Evolutionary conservation across 805 yeast species (phyloP), one percentile per base, ranked within the genome.

Genomic region (Wickerhamiella dianesei): DNA sequence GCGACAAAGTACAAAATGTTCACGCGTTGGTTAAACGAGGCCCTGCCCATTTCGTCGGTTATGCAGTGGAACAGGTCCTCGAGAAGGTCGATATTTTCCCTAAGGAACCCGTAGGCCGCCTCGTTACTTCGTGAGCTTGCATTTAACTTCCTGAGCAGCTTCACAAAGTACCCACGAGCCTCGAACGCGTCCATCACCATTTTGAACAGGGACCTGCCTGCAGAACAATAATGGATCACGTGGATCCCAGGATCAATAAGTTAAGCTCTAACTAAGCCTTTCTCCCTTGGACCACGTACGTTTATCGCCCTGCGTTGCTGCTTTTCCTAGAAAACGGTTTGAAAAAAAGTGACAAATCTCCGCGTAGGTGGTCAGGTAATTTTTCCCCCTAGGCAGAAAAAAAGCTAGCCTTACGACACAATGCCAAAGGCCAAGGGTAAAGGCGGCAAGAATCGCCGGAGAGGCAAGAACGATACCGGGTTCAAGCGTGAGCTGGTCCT

Each of bases 381-480:
- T 25, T 25, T 25, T 25, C 32, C 32, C 32, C 32, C 12, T 6
- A 25, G 12, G 32, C 12, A 12, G 12, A 25, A n/a, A n/a, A n/a
- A n/a, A n/a, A 25, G 12, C 9, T 25, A 25, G 18, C 20, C 36
- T 40, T 37, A 29, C 19, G 12, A 20, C n/a, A 35, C 29, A 13
- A 82, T 81, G 88, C 86, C 88, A 58, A 81, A 82, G 70, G 71
- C 80, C 59, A 81, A 80, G 72, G 82, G 84, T 64, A 75, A 81
- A 71, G 72, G 73, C 53, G 78, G 78, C 49, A 73, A 74, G 71
- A 89, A 80, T 65, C 73, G 98, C 76, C 79, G 94, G 74, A 83
- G 96, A 77, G 98, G 98, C 68, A 92, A 92, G 89, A 88, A 88
- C 68, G 95, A 82, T 64, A 78, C 79, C 67, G 81, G 76, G 50